These are phyloP conservation scores for Mycena galopus DNA, from an alignment of 768 basidiomycete genomes.

Conservation along the genomic window DNA sequence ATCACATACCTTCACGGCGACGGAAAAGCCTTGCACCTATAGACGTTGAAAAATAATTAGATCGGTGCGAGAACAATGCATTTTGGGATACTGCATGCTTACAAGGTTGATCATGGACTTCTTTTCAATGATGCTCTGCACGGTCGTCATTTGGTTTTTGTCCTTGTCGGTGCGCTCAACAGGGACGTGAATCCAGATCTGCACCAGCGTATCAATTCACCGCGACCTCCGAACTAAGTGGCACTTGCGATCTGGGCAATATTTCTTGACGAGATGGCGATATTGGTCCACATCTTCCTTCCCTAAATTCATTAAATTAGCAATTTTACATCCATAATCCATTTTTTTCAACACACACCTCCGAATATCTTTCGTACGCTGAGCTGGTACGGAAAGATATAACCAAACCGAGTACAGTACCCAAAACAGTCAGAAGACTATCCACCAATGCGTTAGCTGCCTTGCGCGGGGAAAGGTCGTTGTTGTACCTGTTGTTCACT, in stretches of 20 bases:
- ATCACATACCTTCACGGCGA: constrained; percentile 69
- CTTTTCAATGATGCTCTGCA: constrained; percentile 75
- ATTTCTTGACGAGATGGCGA: constrained; percentile 64
- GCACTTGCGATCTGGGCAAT: constrained; percentile 68
- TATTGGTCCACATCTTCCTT: constrained; percentile 78
- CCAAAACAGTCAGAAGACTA: constrained; percentile 76
- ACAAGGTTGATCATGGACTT: constrained; percentile 81
- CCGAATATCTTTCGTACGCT: constrained; percentile 78
- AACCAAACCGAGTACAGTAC: constrained; percentile 79
- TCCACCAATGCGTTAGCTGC: no score
- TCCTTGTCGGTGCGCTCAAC: constrained; percentile 54
- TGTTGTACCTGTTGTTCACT: constrained; percentile 21
- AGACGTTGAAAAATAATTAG: not conserved
- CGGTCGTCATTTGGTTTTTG: constrained; percentile 44
- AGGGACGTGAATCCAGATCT: constrained; percentile 72
- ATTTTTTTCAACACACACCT: no score
- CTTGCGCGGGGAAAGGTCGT: no score
- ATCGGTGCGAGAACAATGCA: not conserved
- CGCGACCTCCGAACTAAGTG: not conserved
- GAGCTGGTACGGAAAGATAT: constrained; percentile 81
- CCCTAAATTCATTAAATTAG: no score
- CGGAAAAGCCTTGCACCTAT: constrained; percentile 76
- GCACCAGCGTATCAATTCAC: not conserved
- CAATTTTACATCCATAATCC: no score
- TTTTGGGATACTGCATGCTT: constrained; percentile 32